Conservation (phyloP, 345 rosid genomes). For the Gynandropsis gynandra region DNA sequence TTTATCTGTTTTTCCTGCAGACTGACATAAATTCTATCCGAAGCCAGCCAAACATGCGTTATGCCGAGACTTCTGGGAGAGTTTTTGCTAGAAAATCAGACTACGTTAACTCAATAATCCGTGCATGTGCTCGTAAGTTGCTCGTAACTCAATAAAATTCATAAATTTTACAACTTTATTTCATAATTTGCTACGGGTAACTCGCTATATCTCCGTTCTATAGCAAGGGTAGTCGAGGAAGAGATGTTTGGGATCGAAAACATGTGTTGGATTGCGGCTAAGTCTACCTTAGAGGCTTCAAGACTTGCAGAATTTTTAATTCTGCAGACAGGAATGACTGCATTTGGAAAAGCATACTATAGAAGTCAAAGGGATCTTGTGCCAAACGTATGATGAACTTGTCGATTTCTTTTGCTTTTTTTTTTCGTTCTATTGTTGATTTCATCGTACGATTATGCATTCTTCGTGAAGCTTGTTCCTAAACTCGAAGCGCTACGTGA, state of each 20-base stretch:
- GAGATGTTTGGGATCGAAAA: constrained; percentile 85
- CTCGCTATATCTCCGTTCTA: constrained; percentile 23
- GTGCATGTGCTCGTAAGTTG: constrained; percentile 88
- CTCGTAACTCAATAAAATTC: background rate
- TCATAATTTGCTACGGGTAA: constrained; percentile 12
- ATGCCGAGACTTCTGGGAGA: constrained; percentile 50
- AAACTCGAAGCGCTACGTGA: constrained; percentile 92
- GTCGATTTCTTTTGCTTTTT: background rate
- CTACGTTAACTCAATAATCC: constrained; percentile 67
- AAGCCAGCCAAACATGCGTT: constrained; percentile 75
- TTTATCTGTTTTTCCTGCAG: constrained; percentile 35
- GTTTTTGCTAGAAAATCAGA: constrained; percentile 68
- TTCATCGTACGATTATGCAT: constrained; percentile 6
- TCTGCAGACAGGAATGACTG: constrained; percentile 95
- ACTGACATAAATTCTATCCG: constrained; percentile 70
- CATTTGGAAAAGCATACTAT: constrained; percentile 88
- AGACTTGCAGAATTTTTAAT: constrained; percentile 75
- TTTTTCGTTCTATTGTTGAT: background rate
- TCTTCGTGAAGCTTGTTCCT: constrained; percentile 59
- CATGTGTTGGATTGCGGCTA: constrained; percentile 86
- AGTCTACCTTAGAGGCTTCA: constrained; percentile 88
- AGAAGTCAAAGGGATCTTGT: constrained; percentile 78
- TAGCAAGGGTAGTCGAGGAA: constrained; percentile 92
- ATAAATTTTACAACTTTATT: background rate
- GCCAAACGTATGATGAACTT: constrained; percentile 48